Base-by-base conservation (phyloP, 257 asterid genomes). In the Solanum tarapatanum region DNA sequence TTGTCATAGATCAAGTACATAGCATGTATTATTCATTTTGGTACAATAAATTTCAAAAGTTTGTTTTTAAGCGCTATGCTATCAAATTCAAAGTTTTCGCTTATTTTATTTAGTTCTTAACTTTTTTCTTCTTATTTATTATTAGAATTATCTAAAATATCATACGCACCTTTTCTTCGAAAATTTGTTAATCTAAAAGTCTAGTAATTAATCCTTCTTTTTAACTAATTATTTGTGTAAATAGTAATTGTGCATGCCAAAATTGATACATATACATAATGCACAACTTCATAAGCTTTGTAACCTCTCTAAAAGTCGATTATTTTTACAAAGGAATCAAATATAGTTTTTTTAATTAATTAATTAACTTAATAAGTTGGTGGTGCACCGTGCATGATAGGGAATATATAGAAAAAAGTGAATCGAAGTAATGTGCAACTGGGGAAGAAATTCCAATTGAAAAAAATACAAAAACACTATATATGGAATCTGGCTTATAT, bases 111-210 rank as follows among this genome's bases (percentile, higher is more conserved):
- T 13, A 14, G 55, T 45, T 13, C 19, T 45, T 13, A 45, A 60
- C 33, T 11, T 66, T 24, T 66, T 0, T 66, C 33, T 66, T 66
- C 33, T 1, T 24, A 24, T 11, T 66, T 13, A 17, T 3, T 60
- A 1, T 9, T 60, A 8, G 6, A 60, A 0, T 60, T 8, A 3
- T 60, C 28, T 60, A 19, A 55, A 17, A 19, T 60, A 23, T 60
- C 28, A 60, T 23, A 21, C 2, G 0, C 23, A 60, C 0, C 0
- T 23, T 23, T 60, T 60, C 5, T 60, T 60, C 14, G 3, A 0
- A 64, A 64, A 11, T 0, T 64, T 11, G 33, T 68, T 36, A 7
- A 36, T 36, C 9, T 12, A 28, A 13, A 26, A 69, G 11, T 28
- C 0, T 13, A 14, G 8, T 69, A 68, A 68, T 11, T n/a, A 64